Base-by-base conservation (phyloP, 148 eudicot genomes). In the Silene latifolia region DNA sequence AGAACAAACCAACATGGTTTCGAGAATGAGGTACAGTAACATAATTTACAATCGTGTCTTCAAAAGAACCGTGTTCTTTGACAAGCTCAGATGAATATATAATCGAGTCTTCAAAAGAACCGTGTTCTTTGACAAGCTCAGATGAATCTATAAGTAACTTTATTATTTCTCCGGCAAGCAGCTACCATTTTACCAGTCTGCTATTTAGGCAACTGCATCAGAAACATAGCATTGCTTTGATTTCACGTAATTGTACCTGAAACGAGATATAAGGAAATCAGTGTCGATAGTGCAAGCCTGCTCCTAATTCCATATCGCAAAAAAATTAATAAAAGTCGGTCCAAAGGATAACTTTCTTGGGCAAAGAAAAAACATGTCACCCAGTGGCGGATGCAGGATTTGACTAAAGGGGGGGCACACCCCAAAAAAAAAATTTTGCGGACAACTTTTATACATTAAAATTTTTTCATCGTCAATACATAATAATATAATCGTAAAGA, bases 11-110 rank as follows among this genome's bases (percentile, higher is more conserved):
- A 48, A 9, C 53, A 48, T 48, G 53, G 14, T 48, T 48, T 32
- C 29, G 29, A 3, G 29, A 27, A 27, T 27, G 3, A 27, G 29
- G 29, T 27, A 27, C 1, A 27, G 29, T 27, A 27, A 72, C 70
- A 53, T 73, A 82, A 78, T 78, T 78, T 82, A 82, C 85, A 82
- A 48, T 18, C 77, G 74, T 53, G 67, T 82, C 72, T 75, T 64
- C 44, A 54, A 51, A 14, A 44, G 73, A 70, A 64, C 61, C 51
- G 47, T 23, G 57, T 70, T 74, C 69, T 79, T 71, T 64, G 19
- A n/a, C n/a, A n/a, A n/a, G n/a, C n/a, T n/a, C n/a, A n/a, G n/a
- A n/a, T n/a, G n/a, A n/a, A n/a, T n/a, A n/a, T 63, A 65, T 56
- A 27, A 27, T 27, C 29, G 2, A 2, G 29, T 27, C 29, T 27